Percentiles rank a stretch among this genome's conserved stretches.
phyloP scores from a whole-genome alignment of 176 grass and related monocot genomes.

The Lolium rigidum region DNA sequence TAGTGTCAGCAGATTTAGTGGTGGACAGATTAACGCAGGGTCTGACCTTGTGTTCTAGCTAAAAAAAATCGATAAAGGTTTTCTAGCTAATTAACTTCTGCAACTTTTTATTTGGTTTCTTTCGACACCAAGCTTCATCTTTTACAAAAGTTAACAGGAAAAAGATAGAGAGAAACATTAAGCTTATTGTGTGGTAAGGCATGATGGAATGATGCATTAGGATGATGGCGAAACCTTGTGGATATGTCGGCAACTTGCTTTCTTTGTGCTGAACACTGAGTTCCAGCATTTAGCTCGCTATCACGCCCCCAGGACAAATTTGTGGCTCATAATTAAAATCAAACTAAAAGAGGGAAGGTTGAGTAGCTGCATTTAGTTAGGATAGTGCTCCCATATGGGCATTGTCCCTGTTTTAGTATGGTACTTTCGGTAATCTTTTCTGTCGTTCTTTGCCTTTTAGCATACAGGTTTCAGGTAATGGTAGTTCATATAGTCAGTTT shows the following conservation, averaged over 20 bases:
- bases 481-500: neutral
- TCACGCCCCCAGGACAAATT: neutral
- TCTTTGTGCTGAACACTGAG: neutral
- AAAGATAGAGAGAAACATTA: neutral
- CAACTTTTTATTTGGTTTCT: constrained; percentile 40
- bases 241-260: constrained; percentile 45
- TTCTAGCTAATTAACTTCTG: constrained; percentile 10
- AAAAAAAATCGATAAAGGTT: no score
- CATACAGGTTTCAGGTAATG: neutral
- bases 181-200: constrained; percentile 25
- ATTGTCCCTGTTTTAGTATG: neutral
- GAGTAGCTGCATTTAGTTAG: neutral
- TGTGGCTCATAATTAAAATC: neutral
- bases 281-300: constrained; percentile 12
- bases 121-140: constrained; percentile 14
- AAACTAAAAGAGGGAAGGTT: neutral
- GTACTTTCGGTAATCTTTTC: constrained; percentile 1
- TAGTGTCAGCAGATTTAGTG: constrained; percentile 12
- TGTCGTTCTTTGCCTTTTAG: neutral
- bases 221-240: constrained; percentile 29
- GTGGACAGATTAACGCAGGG: constrained; percentile 17
- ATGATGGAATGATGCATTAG: constrained; percentile 30
- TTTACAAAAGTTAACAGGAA: constrained; percentile 8
- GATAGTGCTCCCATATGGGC: neutral
- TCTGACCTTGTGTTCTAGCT: constrained; percentile 4